A percentile compares a stretch with the other conserved stretches of the same genome.
phyloP scores from a whole-genome alignment of 371 early-diverging fungal genomes.

The Mortierella sp. region DNA sequence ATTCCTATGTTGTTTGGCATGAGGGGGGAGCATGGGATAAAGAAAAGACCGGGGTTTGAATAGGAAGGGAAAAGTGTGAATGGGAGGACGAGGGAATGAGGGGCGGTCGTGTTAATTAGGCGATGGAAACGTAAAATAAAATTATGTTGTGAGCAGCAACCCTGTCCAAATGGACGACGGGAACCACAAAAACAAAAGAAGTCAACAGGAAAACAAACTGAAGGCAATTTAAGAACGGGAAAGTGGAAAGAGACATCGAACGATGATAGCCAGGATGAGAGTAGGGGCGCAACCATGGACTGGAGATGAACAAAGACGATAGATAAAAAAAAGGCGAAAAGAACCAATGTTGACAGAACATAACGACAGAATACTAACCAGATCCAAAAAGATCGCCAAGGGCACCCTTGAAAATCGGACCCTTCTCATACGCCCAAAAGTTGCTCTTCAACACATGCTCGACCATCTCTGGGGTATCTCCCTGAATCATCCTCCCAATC shows the following conservation, averaged over 20 bases:
- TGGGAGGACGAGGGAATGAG: background rate
- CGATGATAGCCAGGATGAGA: background rate
- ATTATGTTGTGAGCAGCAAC: background rate
- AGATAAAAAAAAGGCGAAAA: background rate
- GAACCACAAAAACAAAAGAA: background rate
- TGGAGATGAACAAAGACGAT: background rate
- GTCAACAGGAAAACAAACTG: too few species aligned
- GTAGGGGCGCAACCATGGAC: too few species aligned
- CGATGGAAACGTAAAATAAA: background rate
- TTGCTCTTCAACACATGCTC: constrained; percentile 44
- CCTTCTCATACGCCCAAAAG: constrained; percentile 29
- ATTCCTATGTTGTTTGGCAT: constrained; percentile 61
- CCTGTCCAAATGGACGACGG: background rate
- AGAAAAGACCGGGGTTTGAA: background rate
- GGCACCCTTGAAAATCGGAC: constrained; percentile 5
- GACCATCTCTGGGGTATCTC: constrained; percentile 28
- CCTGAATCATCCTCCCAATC: constrained; percentile 32
- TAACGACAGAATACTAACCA: background rate
- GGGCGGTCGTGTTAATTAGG: background rate
- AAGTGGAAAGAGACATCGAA: too few species aligned
- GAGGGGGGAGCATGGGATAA: background rate
- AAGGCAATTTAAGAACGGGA: too few species aligned
- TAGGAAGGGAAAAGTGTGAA: background rate
- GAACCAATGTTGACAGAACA: too few species aligned
- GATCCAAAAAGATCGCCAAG: constrained; percentile 23